A percentile compares a stretch with the other conserved stretches of the same genome.
These are phyloP conservation scores for Adiantum capillusveneris DNA, from an alignment of 75 land plant species.

Conservation along the genomic window DNA sequence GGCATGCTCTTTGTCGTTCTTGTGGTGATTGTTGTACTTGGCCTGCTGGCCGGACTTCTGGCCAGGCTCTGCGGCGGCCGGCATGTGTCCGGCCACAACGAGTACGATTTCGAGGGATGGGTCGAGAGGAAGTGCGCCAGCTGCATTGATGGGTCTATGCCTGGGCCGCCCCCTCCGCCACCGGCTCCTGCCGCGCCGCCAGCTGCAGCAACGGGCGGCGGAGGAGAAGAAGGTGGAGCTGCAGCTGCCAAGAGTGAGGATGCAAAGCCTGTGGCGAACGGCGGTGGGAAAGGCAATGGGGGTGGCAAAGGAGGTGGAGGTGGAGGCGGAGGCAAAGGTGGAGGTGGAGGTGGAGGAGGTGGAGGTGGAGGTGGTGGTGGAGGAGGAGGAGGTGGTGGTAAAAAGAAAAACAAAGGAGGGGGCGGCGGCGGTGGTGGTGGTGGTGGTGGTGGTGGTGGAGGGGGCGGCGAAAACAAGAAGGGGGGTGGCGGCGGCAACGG, in stretches of 20 bases:
- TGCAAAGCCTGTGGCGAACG: neutral
- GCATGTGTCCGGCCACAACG: conserved; percentile 19
- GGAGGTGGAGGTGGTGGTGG: neutral
- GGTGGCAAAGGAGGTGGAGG: no score
- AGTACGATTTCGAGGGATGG: conserved; percentile 44
- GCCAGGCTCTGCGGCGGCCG: conserved; percentile 41
- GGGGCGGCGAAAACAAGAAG: no score
- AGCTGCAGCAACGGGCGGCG: conserved; percentile 6
- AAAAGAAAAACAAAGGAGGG: neutral
- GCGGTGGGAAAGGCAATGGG: no score
- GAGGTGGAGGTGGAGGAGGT: neutral
- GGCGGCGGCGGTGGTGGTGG: neutral
- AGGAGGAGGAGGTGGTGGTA: neutral
- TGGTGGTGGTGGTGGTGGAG: neutral
- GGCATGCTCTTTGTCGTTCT: conserved; percentile 44
- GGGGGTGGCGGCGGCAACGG: neutral
- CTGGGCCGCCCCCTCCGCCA: no score
- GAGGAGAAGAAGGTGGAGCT: neutral
- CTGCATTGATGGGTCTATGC: conserved; percentile 42
- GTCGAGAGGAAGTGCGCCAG: conserved; percentile 38
- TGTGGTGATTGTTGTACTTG: conserved; percentile 31
- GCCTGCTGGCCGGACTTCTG: conserved; percentile 31
- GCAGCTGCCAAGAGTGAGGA: neutral
- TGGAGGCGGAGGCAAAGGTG: neutral
- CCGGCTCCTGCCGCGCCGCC: no score